Conservation (phyloP, 1,284 basidiomycete genomes). For the Ganoderma sinense region DNA sequence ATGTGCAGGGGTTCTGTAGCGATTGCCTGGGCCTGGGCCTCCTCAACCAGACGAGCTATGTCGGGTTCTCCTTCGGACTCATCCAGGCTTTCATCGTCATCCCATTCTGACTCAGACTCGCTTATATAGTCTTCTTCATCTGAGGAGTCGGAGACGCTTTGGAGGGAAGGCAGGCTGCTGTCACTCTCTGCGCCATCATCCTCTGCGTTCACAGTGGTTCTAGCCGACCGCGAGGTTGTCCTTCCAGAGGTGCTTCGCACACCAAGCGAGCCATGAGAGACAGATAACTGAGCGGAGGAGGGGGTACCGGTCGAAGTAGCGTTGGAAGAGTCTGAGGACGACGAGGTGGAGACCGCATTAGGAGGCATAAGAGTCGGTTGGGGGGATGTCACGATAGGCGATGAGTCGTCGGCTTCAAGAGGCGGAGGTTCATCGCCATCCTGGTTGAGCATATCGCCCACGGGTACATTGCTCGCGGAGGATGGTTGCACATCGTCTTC, state of each 20-base stretch:
- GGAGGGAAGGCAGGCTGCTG: slow-evolving; percentile 37
- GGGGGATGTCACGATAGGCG: background rate
- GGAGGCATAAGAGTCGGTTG: background rate
- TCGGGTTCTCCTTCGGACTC: slow-evolving; percentile 18
- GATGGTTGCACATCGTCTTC: slow-evolving; percentile 18
- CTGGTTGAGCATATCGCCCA: background rate
- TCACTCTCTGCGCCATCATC: slow-evolving; percentile 30
- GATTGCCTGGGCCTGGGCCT: background rate
- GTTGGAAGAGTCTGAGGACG: background rate
- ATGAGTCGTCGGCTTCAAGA: background rate
- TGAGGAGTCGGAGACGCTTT: slow-evolving; percentile 39
- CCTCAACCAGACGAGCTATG: slow-evolving; percentile 4
- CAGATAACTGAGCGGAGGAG: background rate
- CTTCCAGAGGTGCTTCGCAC: background rate
- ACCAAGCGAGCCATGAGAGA: background rate
- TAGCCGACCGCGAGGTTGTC: background rate
- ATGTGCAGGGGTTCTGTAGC: background rate
- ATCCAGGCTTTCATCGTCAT: slow-evolving; percentile 15
- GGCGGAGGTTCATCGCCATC: slow-evolving; percentile 2
- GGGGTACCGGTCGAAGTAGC: background rate
- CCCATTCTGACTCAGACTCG: slow-evolving; percentile 26
- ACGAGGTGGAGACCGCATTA: background rate
- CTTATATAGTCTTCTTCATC: slow-evolving; percentile 19
- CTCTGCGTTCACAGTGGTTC: background rate
- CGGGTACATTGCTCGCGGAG: background rate